Evolutionary conservation across 2,329 filamentous ascomycete species (phyloP), one percentile per base, ranked within the genome.

Genomic region (Apiospora marii): DNA sequence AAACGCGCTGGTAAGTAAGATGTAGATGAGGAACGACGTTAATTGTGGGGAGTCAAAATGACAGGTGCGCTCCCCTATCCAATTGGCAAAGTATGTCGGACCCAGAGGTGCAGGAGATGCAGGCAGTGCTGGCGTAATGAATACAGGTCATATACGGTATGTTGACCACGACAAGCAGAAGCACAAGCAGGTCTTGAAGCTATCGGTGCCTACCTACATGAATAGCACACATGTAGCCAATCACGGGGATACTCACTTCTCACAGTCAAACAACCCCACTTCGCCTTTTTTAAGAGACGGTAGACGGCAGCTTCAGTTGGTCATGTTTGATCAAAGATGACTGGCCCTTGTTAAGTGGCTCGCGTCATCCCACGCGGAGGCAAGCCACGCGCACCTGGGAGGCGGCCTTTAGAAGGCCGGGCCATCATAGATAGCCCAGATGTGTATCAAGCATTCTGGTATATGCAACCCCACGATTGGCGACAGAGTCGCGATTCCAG

Each of bases 111-210:
- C 5, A 58, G 53, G 51, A 30, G 27, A 10, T 41, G 37, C 37
- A 41, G 37, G 37, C 37, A 41, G 37, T 7, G 37, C 41, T 27
- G 64, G 41, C n/a, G 19, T 51, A 49, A 70, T 69, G 68, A 70
- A 70, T 71, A 67, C 68, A 71, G 69, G 51, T 71, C 69, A 70
- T 48, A 49, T 71, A n/a, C 44, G 44, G 72, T 72, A n/a, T 49
- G 22, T 41, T 64, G 34, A 41, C 58, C 34, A 64, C 34, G 22
- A 34, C 58, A 72, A 74, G 71, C 73, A 69, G 73, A 58, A 71
- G 73, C 64, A 71, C 73, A 30, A 69, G 27, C 44, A 41, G 27
- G 67, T 53, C 61, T 67, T 69, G 67, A 70, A 72, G 71, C 71
- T 72, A 74, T 73, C 71, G 69, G 64, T 48, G 58, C 19, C 58